A percentile compares a stretch with the other conserved stretches of the same genome.
phyloP scores from a whole-genome alignment of 2,329 filamentous ascomycete species.

The Verticillium nonalfalfae region DNA sequence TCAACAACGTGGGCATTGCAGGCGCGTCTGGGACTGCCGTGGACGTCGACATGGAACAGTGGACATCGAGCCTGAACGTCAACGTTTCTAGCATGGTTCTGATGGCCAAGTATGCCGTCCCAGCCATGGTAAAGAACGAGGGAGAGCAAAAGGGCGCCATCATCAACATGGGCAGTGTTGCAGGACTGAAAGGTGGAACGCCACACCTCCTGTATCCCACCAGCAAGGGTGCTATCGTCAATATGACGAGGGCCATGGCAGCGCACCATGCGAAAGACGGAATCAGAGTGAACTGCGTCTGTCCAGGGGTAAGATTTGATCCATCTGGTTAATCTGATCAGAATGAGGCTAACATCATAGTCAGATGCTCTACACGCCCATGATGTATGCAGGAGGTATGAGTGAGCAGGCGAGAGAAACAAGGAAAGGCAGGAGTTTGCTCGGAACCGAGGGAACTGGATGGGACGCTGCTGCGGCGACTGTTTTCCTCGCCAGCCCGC shows the following conservation, averaged over 20 bases:
- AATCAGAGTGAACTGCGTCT: constrained; percentile 21
- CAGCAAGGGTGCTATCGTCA: constrained; percentile 33
- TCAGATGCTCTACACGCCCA: constrained; percentile 39
- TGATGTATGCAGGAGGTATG: constrained; percentile 36
- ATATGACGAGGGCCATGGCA: constrained; percentile 39
- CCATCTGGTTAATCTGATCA: no score
- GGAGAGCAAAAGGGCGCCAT: constrained; percentile 42
- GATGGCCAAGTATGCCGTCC: constrained; percentile 11
- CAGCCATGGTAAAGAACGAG: constrained; percentile 32
- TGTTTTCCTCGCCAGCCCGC: constrained; percentile 29
- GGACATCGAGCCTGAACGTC: constrained; percentile 46
- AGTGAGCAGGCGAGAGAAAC: constrained; percentile 27
- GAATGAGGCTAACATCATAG: not conserved
- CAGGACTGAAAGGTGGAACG: constrained; percentile 39
- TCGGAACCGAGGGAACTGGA: constrained; percentile 33
- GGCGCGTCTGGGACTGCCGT: constrained; percentile 54
- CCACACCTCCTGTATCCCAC: constrained; percentile 32
- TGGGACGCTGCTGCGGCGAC: constrained; percentile 36
- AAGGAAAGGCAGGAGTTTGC: constrained; percentile 28
- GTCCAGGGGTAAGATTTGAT: constrained; percentile 35
- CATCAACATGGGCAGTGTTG: constrained; percentile 58
- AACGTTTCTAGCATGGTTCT: constrained; percentile 14
- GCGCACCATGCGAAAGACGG: constrained; percentile 29
- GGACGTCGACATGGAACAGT: constrained; percentile 52
- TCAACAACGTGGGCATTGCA: constrained; percentile 59